Evolutionary conservation across 352 stramenopile genomes (phyloP).

Genomic region (Globisporangium orthogonon): DNA sequence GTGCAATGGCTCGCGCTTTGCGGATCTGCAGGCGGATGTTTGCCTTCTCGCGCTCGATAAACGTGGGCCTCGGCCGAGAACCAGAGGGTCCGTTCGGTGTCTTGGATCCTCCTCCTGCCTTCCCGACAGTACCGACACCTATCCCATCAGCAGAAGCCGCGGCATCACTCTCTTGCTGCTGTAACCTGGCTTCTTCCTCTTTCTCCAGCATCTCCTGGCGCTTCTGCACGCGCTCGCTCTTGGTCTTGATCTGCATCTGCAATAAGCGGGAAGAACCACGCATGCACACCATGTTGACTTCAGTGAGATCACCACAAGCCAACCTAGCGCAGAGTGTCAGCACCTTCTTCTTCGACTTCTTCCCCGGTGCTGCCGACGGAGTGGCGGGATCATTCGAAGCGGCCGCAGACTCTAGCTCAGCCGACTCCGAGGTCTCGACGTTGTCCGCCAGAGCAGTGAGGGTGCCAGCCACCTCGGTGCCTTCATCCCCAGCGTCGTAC

Average conservation of each 20-base stretch:
- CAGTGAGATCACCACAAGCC: background rate
- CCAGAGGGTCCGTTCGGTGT: background rate
- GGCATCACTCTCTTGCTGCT: slow-evolving; percentile 2
- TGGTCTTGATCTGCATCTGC: slow-evolving; percentile 23
- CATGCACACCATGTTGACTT: background rate
- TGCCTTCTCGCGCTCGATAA: slow-evolving; percentile 43
- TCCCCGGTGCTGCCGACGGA: background rate
- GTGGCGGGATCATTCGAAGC: background rate
- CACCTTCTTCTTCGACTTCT: slow-evolving; percentile 6
- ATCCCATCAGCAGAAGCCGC: background rate
- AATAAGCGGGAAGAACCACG: background rate
- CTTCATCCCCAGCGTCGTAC: background rate
- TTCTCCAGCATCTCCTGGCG: slow-evolving; percentile 51
- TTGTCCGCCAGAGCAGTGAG: background rate
- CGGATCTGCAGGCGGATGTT: slow-evolving; percentile 53
- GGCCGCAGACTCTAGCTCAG: background rate
- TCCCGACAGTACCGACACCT: background rate
- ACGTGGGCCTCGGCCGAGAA: slow-evolving; percentile 20
- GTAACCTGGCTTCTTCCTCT: slow-evolving; percentile 33
- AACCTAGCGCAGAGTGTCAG: too few species aligned
- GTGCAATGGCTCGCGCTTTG: slow-evolving; percentile 37
- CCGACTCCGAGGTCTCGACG: background rate
- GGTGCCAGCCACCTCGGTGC: background rate
- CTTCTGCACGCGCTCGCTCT: slow-evolving; percentile 44
- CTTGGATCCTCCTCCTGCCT: background rate